Evolutionary conservation across 371 early-diverging fungal species (phyloP), one percentile per base, ranked within the genome.

Genomic region (Apophysomyces variabilis): DNA sequence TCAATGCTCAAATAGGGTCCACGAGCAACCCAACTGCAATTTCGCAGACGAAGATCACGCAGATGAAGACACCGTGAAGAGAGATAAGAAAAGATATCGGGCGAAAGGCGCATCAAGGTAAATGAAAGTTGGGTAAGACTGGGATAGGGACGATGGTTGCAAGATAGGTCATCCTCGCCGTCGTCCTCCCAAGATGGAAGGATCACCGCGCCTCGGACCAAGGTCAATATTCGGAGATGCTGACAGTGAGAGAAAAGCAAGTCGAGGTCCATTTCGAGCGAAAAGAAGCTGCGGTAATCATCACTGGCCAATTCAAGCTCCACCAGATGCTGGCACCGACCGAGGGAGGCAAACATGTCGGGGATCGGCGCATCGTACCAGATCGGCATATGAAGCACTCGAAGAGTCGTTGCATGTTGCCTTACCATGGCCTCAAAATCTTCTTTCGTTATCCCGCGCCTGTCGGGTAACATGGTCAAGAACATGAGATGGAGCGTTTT

Each of bases 271-370:
- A 50, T n/a, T 21, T 50, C 54, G 9, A 16, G 54, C 9, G 54
- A 50, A 50, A 50, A 50, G 21, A 18, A 50, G 21, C 21, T 9
- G 7, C 54, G n/a, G 54, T n/a, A 16, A 21, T 50, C 54, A 18
- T 50, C 54, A 21, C 21, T 50, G 5, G 54, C 54, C 4, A 50
- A 26, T 21, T 50, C 54, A 50, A 50, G 54, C 21, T 50, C 54
- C 54, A 50, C 54, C 54, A 50, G 21, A 21, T 50, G n/a, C 9
- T 26, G n/a, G 21, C 54, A 50, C n/a, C 21, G 18, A 9, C 54
- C 54, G 9, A 50, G 16, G 21, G 54, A 16, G 5, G 5, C 21
- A 21, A 50, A 4, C 32, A 50, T 3, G 21, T 50, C 54, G 9
- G 21, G 21, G 7, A 50, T 5, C 9, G 9, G 54, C 9, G 54